Conservation (phyloP, 2,329 filamentous ascomycete genomes). For the Xylariaceae sp. region DNA sequence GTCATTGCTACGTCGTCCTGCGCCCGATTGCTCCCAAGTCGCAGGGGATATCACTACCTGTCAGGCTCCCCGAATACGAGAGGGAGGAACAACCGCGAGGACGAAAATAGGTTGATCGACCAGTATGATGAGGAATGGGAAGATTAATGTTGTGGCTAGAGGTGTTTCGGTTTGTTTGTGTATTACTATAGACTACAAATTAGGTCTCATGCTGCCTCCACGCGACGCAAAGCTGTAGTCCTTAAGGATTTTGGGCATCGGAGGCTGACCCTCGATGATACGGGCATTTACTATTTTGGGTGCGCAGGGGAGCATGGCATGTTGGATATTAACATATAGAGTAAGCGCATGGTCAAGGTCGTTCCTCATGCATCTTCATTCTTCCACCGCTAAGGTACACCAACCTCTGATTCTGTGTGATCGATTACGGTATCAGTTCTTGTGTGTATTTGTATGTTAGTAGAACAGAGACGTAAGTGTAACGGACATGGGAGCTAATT, state of each 20-base stretch:
- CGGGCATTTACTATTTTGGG: slow-evolving; percentile 22
- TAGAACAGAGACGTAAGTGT: no score
- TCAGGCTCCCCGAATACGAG: slow-evolving; percentile 57
- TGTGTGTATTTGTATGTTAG: no score
- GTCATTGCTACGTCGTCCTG: slow-evolving; percentile 74
- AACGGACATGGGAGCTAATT: no score
- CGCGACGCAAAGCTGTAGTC: slow-evolving; percentile 9
- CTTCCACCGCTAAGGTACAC: slow-evolving; percentile 5
- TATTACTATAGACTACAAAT: slow-evolving; percentile 27
- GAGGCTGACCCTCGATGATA: slow-evolving; percentile 10
- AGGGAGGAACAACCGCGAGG: slow-evolving; percentile 64
- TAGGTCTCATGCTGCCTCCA: neutral
- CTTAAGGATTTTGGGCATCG: slow-evolving; percentile 16
- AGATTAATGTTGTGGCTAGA: slow-evolving; percentile 55
- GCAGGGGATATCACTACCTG: slow-evolving; percentile 71
- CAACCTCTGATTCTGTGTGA: slow-evolving; percentile 3
- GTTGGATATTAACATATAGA: slow-evolving; percentile 18
- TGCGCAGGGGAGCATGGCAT: slow-evolving; percentile 1
- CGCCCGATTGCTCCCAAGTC: slow-evolving; percentile 66
- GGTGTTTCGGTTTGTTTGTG: slow-evolving; percentile 19
- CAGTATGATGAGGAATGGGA: slow-evolving; percentile 98
- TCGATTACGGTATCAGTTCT: neutral
- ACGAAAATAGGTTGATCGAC: slow-evolving; percentile 93
- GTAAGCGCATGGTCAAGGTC: neutral
- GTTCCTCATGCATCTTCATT: no score